phyloP scores from a whole-genome alignment of 192 early-diverging fungal species.

The Dissophora globulifera region DNA sequence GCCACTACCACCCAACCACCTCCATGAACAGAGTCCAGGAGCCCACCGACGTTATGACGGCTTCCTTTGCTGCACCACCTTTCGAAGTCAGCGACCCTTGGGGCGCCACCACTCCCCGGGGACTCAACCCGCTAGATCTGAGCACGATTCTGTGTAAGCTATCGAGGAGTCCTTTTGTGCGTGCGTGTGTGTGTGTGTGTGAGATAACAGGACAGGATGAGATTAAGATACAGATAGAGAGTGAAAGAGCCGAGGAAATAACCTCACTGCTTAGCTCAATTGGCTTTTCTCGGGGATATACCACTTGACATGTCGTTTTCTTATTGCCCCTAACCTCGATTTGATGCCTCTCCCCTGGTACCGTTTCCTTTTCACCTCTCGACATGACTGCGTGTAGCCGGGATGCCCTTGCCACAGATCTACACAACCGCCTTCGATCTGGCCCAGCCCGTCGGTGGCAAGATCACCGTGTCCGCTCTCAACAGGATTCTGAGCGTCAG shows the following conservation, averaged over 20 bases:
- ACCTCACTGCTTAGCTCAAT: no score
- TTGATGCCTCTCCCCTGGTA: no score
- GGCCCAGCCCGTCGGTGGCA: slow-evolving; percentile 55
- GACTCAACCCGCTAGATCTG: slow-evolving; percentile 36
- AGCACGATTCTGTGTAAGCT: slow-evolving; percentile 44
- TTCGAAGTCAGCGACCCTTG: slow-evolving; percentile 52
- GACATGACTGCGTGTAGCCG: no score
- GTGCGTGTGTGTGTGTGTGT: no score
- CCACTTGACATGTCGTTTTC: no score
- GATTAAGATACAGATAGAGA: no score
- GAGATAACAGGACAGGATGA: no score
- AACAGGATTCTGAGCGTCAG: slow-evolving; percentile 54
- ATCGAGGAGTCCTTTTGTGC: neutral
- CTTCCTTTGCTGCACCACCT: slow-evolving; percentile 37
- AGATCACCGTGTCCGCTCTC: slow-evolving; percentile 56
- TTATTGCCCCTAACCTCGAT: no score
- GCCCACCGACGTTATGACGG: slow-evolving; percentile 39
- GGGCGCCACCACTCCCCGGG: slow-evolving; percentile 30
- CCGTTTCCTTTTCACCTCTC: no score
- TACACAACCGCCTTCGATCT: slow-evolving; percentile 60
- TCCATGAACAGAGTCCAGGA: slow-evolving; percentile 25
- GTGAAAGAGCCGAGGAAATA: no score
- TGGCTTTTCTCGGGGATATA: no score
- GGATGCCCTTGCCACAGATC: slow-evolving; percentile 57
- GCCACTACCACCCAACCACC: neutral